These are phyloP conservation scores for Linum usitatissimum DNA, from an alignment of 345 rosid genomes.

Conservation along the genomic window DNA sequence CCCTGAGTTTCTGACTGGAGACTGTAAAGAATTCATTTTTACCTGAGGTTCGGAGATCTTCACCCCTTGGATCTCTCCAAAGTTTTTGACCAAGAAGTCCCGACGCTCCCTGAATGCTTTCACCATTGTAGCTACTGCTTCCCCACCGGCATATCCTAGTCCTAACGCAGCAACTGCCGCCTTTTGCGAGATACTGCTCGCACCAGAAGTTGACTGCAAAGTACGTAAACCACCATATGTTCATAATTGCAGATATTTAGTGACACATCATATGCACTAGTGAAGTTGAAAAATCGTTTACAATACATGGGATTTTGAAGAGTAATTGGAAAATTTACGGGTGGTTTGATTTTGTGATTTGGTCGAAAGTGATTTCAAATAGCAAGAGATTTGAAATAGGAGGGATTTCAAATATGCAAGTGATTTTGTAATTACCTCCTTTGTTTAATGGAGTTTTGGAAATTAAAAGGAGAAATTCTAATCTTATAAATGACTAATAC, in stretches of 20 bases:
- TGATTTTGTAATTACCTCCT: too few species aligned
- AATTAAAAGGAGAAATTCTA: too few species aligned
- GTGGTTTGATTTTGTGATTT: too few species aligned
- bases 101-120: slow-evolving; percentile 83
- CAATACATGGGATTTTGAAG: not conserved
- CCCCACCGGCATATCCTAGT: slow-evolving; percentile 92
- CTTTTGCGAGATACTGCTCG: slow-evolving; percentile 79
- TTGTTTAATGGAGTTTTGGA: too few species aligned
- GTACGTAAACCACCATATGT: slow-evolving; percentile 2
- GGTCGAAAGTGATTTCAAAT: too few species aligned
- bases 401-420: too few species aligned
- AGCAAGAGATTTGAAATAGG: too few species aligned
- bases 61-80: slow-evolving; percentile 68
- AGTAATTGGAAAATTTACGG: too few species aligned
- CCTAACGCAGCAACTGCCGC: slow-evolving; percentile 91
- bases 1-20: not conserved
- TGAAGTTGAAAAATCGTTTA: too few species aligned
- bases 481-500: too few species aligned
- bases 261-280: too few species aligned
- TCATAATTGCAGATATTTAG: not conserved
- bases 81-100: slow-evolving; percentile 74
- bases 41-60: slow-evolving; percentile 91
- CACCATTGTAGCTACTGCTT: slow-evolving; percentile 72
- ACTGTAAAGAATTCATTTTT: not conserved
- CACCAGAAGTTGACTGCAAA: slow-evolving; percentile 74